phyloP scores from a whole-genome alignment of 352 stramenopile species.

The Elongisporangium anandrum region DNA sequence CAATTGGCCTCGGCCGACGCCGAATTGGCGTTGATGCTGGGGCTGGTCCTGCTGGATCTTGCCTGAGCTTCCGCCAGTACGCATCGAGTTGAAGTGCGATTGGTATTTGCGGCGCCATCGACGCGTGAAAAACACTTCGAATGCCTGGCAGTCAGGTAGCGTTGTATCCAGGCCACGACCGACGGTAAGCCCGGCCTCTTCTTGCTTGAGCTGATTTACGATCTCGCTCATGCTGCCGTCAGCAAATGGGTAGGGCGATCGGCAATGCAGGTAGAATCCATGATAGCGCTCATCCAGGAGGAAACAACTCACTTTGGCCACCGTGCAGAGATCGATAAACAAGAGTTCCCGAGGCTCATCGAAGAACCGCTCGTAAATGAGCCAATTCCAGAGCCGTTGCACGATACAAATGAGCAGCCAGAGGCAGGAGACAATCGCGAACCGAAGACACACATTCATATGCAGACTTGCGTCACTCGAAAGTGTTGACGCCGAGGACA shows the following conservation, averaged over 20 bases:
- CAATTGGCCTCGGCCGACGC: not conserved
- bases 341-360: constrained; percentile 59
- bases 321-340: constrained; percentile 94
- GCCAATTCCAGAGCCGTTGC: constrained; percentile 88
- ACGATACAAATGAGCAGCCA: constrained; percentile 69
- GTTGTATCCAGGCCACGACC: constrained; percentile 81
- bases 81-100: constrained; percentile 40
- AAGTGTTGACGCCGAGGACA: constrained; percentile 20
- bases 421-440: constrained; percentile 85
- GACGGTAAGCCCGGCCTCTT: constrained; percentile 82
- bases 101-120: constrained; percentile 85
- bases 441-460: constrained; percentile 87
- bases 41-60: not conserved
- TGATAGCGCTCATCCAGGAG: constrained; percentile 91
- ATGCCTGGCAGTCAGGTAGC: constrained; percentile 84
- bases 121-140: constrained; percentile 90
- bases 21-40: not conserved
- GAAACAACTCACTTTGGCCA: constrained; percentile 92
- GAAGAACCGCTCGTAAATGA: constrained; percentile 83
- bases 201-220: constrained; percentile 87
- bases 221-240: constrained; percentile 93
- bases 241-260: constrained; percentile 89
- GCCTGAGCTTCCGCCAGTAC: not conserved
- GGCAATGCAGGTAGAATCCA: constrained; percentile 94
- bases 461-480: constrained; percentile 26